A percentile compares a stretch with the other conserved stretches of the same genome.
phyloP scores from a whole-genome alignment of 2,329 filamentous ascomycete genomes.

The Aspergillus arachidicola region DNA sequence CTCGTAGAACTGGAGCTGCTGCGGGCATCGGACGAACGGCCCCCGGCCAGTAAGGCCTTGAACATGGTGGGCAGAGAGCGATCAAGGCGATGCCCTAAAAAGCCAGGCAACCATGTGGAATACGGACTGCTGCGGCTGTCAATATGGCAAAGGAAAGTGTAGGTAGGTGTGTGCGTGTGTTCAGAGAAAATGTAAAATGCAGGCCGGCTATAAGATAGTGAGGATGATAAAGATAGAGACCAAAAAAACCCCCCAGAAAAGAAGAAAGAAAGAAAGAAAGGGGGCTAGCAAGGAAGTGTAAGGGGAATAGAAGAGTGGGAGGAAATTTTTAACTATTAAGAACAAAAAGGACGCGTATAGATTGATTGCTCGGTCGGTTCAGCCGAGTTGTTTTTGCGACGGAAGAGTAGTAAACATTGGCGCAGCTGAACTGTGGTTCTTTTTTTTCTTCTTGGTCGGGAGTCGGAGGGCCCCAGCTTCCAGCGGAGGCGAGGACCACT shows the following conservation, averaged over 20 bases:
- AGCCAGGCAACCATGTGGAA: slow-evolving; percentile 33
- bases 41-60: slow-evolving; percentile 42
- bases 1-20: slow-evolving; percentile 36
- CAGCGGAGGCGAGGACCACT: slow-evolving; percentile 12
- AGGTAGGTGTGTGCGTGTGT: neutral
- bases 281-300: slow-evolving; percentile 9
- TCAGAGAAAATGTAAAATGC: neutral
- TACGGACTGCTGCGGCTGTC: slow-evolving; percentile 5
- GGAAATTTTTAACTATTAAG: neutral
- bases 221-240: slow-evolving; percentile 10
- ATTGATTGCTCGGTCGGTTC: slow-evolving; percentile 9
- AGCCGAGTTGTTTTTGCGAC: slow-evolving; percentile 29
- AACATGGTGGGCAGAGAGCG: slow-evolving; percentile 40
- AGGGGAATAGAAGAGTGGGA: neutral
- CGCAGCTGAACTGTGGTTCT: slow-evolving; percentile 39
- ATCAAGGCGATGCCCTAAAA: slow-evolving; percentile 25
- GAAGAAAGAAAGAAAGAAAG: neutral
- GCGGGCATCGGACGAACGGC: slow-evolving; percentile 37
- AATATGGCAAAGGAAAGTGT: neutral
- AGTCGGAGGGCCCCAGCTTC: slow-evolving; percentile 19
- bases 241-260: slow-evolving; percentile 6
- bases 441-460: slow-evolving; percentile 14
- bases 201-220: neutral
- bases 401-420: slow-evolving; percentile 31
- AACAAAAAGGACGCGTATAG: slow-evolving; percentile 17